Conservation (phyloP, 306 rosid genomes). For the Prunus persica region DNA sequence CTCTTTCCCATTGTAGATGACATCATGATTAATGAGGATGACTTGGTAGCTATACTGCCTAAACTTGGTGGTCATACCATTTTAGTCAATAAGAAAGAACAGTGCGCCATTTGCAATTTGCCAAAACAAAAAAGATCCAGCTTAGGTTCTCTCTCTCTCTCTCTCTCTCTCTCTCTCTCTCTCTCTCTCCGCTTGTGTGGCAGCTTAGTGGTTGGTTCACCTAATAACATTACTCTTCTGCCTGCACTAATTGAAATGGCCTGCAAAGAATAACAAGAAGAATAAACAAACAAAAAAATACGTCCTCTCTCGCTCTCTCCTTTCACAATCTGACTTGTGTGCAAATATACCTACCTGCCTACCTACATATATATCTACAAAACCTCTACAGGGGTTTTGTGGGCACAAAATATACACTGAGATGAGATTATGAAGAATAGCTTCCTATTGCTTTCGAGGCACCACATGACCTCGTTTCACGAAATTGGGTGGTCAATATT, state of each 20-base stretch:
- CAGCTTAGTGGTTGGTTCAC: not conserved
- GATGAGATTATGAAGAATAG: not conserved
- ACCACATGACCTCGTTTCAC: constrained; percentile 3
- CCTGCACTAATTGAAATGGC: not conserved
- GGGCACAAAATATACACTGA: too few species aligned
- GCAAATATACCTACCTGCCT: too few species aligned
- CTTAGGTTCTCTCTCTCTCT: not conserved
- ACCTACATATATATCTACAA: too few species aligned
- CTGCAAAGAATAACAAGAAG: not conserved
- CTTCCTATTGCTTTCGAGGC: not conserved
- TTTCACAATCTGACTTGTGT: too few species aligned
- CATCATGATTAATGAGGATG: not conserved
- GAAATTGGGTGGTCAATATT: constrained; percentile 1
- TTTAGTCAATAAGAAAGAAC: not conserved
- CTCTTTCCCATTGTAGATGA: not conserved
- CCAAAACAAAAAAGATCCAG: not conserved
- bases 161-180: not conserved
- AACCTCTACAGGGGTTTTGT: too few species aligned
- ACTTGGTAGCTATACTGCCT: not conserved
- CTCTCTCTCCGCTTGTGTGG: too few species aligned
- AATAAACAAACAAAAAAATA: too few species aligned
- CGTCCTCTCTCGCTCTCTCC: too few species aligned
- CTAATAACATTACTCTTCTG: not conserved
- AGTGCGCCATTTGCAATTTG: not conserved
- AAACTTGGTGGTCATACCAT: not conserved